Evolutionary conservation across 2,329 filamentous ascomycete species (phyloP).

Genomic region (Colletotrichum ledebouriae): DNA sequence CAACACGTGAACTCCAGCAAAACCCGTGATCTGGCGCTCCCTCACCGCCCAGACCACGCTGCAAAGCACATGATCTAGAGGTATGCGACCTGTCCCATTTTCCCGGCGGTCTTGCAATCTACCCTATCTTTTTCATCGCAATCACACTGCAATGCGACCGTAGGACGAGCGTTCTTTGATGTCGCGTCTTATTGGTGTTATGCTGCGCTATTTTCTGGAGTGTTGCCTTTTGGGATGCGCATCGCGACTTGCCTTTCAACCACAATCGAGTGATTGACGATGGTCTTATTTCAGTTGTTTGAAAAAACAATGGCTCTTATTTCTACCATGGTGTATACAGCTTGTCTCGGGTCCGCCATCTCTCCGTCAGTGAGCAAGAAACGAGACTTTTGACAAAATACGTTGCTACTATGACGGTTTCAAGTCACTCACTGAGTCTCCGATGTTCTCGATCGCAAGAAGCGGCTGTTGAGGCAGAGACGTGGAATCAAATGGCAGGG

Average conservation of each 20-base stretch:
- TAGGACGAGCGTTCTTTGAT: background rate
- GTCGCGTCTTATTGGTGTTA: background rate
- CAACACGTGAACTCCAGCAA: conserved; percentile 47
- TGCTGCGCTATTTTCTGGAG: conserved; percentile 31
- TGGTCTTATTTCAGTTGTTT: background rate
- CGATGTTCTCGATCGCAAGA: background rate
- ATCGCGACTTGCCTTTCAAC: conserved; percentile 12
- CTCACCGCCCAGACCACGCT: conserved; percentile 42
- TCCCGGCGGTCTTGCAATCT: conserved; percentile 30
- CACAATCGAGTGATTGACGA: conserved; percentile 37
- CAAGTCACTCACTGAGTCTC: background rate
- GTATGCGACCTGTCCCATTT: conserved; percentile 51
- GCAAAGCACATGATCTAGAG: conserved; percentile 61
- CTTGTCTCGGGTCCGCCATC: too few species aligned
- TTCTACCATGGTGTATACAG: too few species aligned
- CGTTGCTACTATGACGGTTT: background rate
- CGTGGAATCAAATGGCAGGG: conserved; percentile 17
- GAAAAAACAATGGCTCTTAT: background rate
- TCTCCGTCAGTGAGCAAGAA: too few species aligned
- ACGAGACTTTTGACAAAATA: too few species aligned
- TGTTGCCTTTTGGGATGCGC: background rate
- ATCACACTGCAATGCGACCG: conserved; percentile 31
- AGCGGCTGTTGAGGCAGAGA: background rate
- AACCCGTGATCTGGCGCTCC: conserved; percentile 58
- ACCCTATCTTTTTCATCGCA: conserved; percentile 20